Evolutionary conservation across 129 eudicot species (phyloP), one percentile per base, ranked within the genome.

Genomic region (Ambrosia trifida): DNA sequence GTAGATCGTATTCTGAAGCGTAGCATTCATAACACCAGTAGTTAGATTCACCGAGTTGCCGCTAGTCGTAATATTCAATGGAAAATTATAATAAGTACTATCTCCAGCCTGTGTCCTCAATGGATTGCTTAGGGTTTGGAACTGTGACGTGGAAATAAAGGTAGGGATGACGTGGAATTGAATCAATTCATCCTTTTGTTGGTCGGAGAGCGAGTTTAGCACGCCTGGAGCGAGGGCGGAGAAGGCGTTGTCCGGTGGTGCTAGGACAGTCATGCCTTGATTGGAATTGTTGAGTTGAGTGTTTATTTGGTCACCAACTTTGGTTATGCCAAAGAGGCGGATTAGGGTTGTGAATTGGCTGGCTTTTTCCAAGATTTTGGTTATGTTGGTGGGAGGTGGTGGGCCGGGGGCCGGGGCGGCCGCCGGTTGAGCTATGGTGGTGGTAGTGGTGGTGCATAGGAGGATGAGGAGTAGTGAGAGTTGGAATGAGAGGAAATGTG

Each of bases 21-120:
- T 82, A 20, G 98, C 81, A 46, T 88, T 82, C 18, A 76, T 82
- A 17, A 87, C 79, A 1, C 98, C 97, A 9, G 96, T 94, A 1
- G 98, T 75, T n/a, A 94, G 63, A 47, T 94, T 94, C 43, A 94
- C 98, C 32, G 73, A 78, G 71, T 87, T 89, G 13, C 89, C 90
- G 24, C 89, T 70, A 35, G 90, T 87, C 0, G 92, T 89, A 1
- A 94, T 83, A 45, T 94, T 88, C 32, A 94, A 63, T 6, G 96
- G 96, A 46, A 85, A 94, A 65, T 83, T 56, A 4, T 84, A 86
- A 7, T 49, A 24, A 12, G 62, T 31, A 28, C 81, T 87, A 50
- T 85, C 76, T 19, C 98, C 98, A 30, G 98, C 98, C 51, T 89
- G 98, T 12, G 98, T 94, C 64, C 96, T 79, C 28, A 94, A 49